Base-by-base conservation (phyloP, 441 rosid genomes). In the Jatropha multifida region DNA sequence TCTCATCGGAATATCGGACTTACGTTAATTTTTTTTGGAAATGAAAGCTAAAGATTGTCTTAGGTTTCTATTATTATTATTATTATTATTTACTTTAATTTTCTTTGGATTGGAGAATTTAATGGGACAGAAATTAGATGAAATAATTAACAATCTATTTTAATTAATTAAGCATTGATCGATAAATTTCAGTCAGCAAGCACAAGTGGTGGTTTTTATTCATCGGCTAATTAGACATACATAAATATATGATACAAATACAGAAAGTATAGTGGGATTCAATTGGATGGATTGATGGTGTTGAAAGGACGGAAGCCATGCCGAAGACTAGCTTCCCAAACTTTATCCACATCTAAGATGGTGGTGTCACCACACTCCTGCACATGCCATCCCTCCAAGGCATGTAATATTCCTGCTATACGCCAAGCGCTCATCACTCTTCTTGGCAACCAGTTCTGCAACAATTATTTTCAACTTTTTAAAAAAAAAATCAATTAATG, bases 401-500 rank as follows among this genome's bases (percentile, higher is more conserved):
- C 88, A 61, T 87, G 91, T 41, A 89, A 49, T 73, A 89, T 84
- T 32, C 89, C 90, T 0, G 87, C 88, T 68, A 85, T 81, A 56
- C 90, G 85, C 78, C 85, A 79, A 18, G 87, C 88, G 77, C 90
- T 88, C 85, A 86, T 81, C 41, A 81, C 88, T 66, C 79, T 86
- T 63, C 87, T 84, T 32, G 83, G 86, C 78, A 89, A 49, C 89
- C 90, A 87, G 48, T 87, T 85, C 91, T 89, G 88, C 64, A 23
- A 5, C 41, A 48, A 13, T 9, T 1, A 32, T 32, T 32, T 32
- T 32, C 32, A 32, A 32, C 1, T 1, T 32, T 32, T 32, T 32
- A 32, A 32, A 32, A 32, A 32, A 32, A 32, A 32, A 42, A 42
- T 3, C 2, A 42, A 8, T 42, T 42, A 42, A 42, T 42, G 7